A percentile compares a stretch with the other conserved stretches of the same genome.
phyloP scores from a whole-genome alignment of 73 alveolate genomes.

The Paramecium primaurelia region DNA sequence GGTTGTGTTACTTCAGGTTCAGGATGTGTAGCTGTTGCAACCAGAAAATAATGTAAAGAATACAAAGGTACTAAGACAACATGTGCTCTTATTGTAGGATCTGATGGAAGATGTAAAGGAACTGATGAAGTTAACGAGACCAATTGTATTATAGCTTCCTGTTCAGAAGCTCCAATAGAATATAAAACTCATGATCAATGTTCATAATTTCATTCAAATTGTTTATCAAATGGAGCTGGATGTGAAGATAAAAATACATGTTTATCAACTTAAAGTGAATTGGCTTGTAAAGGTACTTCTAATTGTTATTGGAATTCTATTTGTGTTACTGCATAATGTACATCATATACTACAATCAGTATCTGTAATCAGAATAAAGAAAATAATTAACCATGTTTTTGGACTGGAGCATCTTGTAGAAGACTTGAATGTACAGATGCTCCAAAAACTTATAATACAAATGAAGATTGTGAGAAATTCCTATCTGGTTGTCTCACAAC shows the following conservation, averaged over 20 bases:
- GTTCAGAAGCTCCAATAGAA: slow-evolving; percentile 43
- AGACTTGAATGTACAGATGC: not conserved
- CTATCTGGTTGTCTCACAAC: not conserved
- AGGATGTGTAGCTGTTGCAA: not conserved
- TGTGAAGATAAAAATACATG: not conserved
- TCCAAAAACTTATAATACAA: not conserved
- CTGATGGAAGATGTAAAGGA: slow-evolving; percentile 26
- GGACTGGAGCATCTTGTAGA: slow-evolving; percentile 35
- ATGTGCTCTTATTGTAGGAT: not conserved
- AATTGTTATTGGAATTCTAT: not conserved
- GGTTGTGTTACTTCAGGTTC: not conserved
- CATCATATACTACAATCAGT: not conserved
- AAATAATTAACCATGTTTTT: not conserved
- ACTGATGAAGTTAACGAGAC: not conserved
- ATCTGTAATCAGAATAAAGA: not conserved
- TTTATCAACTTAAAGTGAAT: not conserved
- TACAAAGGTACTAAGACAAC: not conserved
- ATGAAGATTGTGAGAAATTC: not conserved
- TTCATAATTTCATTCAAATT: not conserved
- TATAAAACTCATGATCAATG: not conserved
- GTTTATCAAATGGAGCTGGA: not conserved
- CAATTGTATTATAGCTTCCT: not conserved
- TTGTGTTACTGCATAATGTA: not conserved
- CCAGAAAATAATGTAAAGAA: not conserved
- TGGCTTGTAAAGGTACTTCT: not conserved